Conservation (phyloP, 306 rosid species). For the Casuarina cunninghamiana region DNA sequence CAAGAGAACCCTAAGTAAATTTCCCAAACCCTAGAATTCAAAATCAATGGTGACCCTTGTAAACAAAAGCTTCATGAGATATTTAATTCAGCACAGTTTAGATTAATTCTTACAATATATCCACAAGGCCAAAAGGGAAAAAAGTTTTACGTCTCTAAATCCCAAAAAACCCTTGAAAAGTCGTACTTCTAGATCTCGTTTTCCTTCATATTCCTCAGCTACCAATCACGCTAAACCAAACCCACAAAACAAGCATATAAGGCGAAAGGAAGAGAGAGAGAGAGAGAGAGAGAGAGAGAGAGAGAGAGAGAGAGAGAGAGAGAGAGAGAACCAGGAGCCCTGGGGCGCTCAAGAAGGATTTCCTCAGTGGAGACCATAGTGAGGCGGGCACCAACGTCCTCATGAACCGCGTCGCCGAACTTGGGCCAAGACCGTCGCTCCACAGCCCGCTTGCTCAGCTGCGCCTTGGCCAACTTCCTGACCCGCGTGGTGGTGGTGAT, state of each 20-base stretch:
- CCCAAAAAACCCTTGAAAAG: background rate
- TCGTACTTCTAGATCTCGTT: too few species aligned
- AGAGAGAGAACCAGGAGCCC: conserved; percentile 64
- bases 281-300: background rate
- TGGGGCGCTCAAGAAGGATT: conserved; percentile 85
- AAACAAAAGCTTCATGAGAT: too few species aligned
- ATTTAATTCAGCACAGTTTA: background rate
- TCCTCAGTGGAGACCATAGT: conserved; percentile 96
- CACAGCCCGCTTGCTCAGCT: conserved; percentile 56
- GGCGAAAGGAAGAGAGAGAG: background rate
- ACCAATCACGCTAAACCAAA: background rate
- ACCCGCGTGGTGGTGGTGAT: conserved; percentile 68
- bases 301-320: background rate
- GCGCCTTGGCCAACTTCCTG: conserved; percentile 57
- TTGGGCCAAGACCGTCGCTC: conserved; percentile 80
- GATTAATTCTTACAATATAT: background rate
- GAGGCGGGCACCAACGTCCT: conserved; percentile 76
- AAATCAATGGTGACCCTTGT: too few species aligned
- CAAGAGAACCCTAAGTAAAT: too few species aligned
- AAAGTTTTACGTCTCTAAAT: background rate
- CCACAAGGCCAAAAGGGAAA: too few species aligned
- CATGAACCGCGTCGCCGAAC: conserved; percentile 86
- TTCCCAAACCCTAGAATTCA: too few species aligned
- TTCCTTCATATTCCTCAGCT: too few species aligned
- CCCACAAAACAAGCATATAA: background rate